phyloP scores from a whole-genome alignment of 2,329 filamentous ascomycete genomes.

The Penicillium nordicum region DNA sequence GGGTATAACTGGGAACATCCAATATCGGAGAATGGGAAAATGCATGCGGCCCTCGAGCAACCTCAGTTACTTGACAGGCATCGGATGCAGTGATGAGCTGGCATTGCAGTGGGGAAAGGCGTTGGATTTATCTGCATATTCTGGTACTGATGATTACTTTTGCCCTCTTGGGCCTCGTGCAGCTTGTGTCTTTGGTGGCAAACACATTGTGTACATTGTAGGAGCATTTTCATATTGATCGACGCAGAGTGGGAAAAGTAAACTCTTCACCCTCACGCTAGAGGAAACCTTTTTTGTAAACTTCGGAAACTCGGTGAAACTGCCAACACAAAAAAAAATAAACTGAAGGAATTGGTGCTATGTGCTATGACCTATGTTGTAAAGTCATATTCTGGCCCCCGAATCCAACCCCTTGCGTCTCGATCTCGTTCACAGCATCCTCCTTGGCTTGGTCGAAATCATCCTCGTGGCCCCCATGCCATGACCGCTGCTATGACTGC shows the following conservation, averaged over 20 bases:
- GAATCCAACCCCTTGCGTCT: conserved; percentile 15
- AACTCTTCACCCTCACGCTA: not conserved
- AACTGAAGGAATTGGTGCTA: not conserved
- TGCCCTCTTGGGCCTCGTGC: conserved; percentile 23
- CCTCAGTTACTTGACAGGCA: conserved; percentile 31
- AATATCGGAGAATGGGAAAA: conserved; percentile 6
- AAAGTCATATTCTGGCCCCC: conserved; percentile 2
- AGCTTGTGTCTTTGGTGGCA: conserved; percentile 7
- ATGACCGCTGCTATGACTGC: conserved; percentile 7
- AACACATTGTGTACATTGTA: conserved; percentile 1
- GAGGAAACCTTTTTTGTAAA: not conserved
- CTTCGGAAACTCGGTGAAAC: not conserved
- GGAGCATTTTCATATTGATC: not conserved
- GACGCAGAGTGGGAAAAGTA: not conserved
- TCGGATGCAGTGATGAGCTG: conserved; percentile 75
- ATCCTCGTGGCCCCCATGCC: conserved; percentile 15
- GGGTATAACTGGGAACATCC: conserved; percentile 7
- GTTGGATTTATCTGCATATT: conserved; percentile 13
- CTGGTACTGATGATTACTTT: conserved; percentile 10
- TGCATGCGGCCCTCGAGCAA: not conserved
- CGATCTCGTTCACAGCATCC: conserved; percentile 1
- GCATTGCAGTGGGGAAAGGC: conserved; percentile 50
- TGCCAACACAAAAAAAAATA: not conserved
- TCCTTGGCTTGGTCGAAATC: not conserved
- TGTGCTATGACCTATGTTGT: conserved; percentile 6